A percentile compares a stretch with the other conserved stretches of the same genome.
phyloP scores from a whole-genome alignment of 441 rosid genomes.

The Bruguiera hainesii region DNA sequence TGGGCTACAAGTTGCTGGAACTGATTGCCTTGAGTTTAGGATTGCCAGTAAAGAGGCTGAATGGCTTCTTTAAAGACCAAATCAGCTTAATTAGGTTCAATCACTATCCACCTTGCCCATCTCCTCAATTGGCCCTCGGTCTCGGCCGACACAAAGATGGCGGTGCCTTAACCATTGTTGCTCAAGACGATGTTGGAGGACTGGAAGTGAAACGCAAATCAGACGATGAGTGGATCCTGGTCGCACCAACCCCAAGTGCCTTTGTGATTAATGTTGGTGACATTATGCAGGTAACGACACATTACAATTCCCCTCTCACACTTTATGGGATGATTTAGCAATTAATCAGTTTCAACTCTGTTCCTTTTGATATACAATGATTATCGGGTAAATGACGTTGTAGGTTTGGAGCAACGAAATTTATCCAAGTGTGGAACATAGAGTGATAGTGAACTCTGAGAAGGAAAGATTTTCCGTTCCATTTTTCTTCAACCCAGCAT shows the following conservation, averaged over 20 bases:
- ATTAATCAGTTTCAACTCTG: too few species aligned
- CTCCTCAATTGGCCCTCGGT: slow-evolving; percentile 74
- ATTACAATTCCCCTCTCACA: too few species aligned
- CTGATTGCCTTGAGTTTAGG: slow-evolving; percentile 59
- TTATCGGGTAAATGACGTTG: background rate
- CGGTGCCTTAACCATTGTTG: slow-evolving; percentile 66
- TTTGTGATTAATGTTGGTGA: slow-evolving; percentile 78
- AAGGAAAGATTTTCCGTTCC: slow-evolving; percentile 70
- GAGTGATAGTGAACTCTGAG: slow-evolving; percentile 73
- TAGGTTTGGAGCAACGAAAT: slow-evolving; percentile 76
- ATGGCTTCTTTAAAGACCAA: slow-evolving; percentile 58
- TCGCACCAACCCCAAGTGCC: slow-evolving; percentile 62
- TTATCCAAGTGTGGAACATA: slow-evolving; percentile 88
- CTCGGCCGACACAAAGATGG: slow-evolving; percentile 76
- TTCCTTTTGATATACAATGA: too few species aligned
- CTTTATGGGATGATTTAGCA: too few species aligned
- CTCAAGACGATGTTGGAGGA: slow-evolving; percentile 69
- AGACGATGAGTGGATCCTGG: slow-evolving; percentile 53
- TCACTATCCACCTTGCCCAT: slow-evolving; percentile 78
- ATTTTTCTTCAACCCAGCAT: slow-evolving; percentile 73
- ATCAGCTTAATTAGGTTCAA: slow-evolving; percentile 61
- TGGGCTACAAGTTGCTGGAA: slow-evolving; percentile 52
- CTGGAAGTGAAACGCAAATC: slow-evolving; percentile 62
- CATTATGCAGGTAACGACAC: slow-evolving; percentile 51
- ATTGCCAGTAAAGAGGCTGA: slow-evolving; percentile 36